Base-by-base conservation (phyloP, 805 yeast species). In the Starmerella potacharoeniae region DNA sequence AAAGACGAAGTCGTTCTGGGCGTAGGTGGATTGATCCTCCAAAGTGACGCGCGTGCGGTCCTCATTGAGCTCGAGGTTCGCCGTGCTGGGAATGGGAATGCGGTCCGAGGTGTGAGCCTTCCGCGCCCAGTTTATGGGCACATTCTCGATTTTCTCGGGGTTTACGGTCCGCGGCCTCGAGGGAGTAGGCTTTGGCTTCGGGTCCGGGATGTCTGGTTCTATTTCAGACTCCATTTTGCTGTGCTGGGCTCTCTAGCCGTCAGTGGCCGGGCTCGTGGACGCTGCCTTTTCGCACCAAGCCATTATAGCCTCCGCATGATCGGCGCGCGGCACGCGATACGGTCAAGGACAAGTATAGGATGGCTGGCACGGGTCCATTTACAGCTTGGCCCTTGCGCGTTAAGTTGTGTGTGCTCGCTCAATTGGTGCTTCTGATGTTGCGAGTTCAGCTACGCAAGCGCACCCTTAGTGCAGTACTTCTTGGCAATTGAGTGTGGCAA, bases 51-150 rank as follows among this genome's bases (percentile, higher is more conserved):
- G 50, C 6, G 51, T 28, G 30, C 29, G 33, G 31, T 34, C 36
- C 10, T 39, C 49, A 8, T 22, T 39, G n/a, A 54, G 9, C 46
- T 40, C 22, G 7, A 37, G 52, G 30, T 42, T 53, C 8, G 46
- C 16, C 33, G 31, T 39, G 31, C 33, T 46, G 14, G 53, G 55
- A 22, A 43, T 37, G 22, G 63, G 62, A 46, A 63, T 55, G 34
- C 53, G 53, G 52, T 67, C 69, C 17, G 65, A 57, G 16, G 61
- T 55, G 39, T 62, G 63, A 14, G 59, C 49, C 55, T 58, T 62
- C 10, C 67, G 62, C 51, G 66, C 71, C 69, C 69, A 67, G 46
- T 66, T 65, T 54, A 56, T 28, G 37, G 68, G 62, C 22, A 64
- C 52, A 6, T 16, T 7, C 9, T 46, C 49, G 14, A 16, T 5